Evolutionary conservation across 192 early-diverging fungal genomes (phyloP), one percentile per base, ranked within the genome.

Genomic region (Rhizoclosmatium globosum): DNA sequence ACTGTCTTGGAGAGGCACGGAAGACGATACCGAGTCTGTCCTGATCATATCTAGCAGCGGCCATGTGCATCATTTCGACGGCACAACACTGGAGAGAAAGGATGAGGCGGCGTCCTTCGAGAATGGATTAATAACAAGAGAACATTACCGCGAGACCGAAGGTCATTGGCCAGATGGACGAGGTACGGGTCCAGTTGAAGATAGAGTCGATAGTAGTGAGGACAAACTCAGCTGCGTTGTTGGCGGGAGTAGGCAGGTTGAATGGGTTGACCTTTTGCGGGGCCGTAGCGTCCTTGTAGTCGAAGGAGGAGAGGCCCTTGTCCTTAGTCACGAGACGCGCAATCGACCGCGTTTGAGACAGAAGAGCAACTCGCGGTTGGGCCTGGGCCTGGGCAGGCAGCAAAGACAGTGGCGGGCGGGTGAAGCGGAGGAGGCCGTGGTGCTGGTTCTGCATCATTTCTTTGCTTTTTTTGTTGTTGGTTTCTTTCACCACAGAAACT

Each of bases 41-140:
- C 89, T 97, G 95, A 87, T 98, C 97, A 78, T 98, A 98, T 76
- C 97, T 93, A 46, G 95, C 92, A 50, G 94, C 94, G 47, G 96
- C 94, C 92, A 95, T 97, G 87, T 97, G 97, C 96, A 89, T 89
- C 97, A 98, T 98, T 88, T 98, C 97, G 45, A 96, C 95, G 78
- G 97, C 97, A 83, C 97, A 98, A 84, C 97, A 98, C 0, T 96
- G 96, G 41, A 68, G 61, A 56, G 15, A 17, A 44, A 61, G 59
- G 58, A 13, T 53, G 17, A 53, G 50, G 6, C 50, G 50, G 17
- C 50, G 17, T 1, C 17, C 6, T 13, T 53, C 50, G 50, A 53
- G 50, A 53, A 53, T 13, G 50, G 17, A 13, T 17, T 53, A 56
- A 44, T 70, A 23, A 70, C 13, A 0, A 70, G 68, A 43, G 0